Conservation (phyloP, 495 filamentous ascomycete genomes). For the Hyphodiscus hymeniophilus region DNA sequence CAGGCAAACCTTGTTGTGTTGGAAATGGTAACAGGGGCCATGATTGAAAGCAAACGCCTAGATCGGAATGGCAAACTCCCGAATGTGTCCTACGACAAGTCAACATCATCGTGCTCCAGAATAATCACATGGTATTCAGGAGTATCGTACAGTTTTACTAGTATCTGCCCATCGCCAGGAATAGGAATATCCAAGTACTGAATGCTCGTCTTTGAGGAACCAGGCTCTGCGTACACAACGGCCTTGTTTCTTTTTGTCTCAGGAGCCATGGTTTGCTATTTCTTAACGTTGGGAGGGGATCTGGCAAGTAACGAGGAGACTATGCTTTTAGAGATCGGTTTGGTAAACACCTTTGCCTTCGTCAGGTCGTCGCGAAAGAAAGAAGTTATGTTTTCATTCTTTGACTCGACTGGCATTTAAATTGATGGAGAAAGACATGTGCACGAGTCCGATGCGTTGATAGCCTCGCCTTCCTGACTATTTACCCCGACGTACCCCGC, state of each 20-base stretch:
- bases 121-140: too few relatives aligned
- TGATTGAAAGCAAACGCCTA: background rate
- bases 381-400: too few relatives aligned
- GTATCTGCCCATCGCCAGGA: background rate
- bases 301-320: background rate
- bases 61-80: background rate
- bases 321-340: too few relatives aligned
- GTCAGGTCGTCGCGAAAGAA: too few relatives aligned
- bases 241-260: background rate
- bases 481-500: too few relatives aligned
- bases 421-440: too few relatives aligned
- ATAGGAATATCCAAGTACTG: background rate
- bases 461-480: too few relatives aligned
- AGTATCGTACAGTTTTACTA: background rate
- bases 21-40: background rate
- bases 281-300: background rate
- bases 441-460: too few relatives aligned
- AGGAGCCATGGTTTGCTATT: background rate
- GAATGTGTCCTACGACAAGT: background rate
- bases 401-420: too few relatives aligned
- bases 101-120: background rate
- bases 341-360: too few relatives aligned
- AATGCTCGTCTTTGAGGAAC: background rate
- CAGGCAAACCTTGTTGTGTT: background rate
- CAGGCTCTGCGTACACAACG: background rate